These are phyloP conservation scores for Mycena chlorophos DNA, from an alignment of 768 basidiomycete genomes.

Conservation along the genomic window DNA sequence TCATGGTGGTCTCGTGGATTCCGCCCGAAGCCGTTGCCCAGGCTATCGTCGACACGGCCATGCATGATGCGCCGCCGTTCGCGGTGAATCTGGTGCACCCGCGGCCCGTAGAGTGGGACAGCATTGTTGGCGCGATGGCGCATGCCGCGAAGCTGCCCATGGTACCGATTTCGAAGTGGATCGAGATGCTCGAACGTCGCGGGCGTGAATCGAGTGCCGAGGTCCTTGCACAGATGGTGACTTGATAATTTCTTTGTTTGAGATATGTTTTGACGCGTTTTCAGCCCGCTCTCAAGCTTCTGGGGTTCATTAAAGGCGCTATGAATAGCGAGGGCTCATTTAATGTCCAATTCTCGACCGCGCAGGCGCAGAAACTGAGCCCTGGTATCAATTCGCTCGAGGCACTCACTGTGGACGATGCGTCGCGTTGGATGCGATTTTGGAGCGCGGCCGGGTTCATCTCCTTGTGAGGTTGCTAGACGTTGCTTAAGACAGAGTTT, in stretches of 20 bases:
- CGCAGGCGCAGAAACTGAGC: slow-evolving; percentile 2
- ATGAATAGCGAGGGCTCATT: neutral
- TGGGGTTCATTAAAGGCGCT: slow-evolving; percentile 1
- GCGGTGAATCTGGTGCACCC: neutral
- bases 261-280: neutral
- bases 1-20: neutral
- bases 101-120: neutral
- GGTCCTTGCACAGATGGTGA: slow-evolving; percentile 9
- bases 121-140: neutral
- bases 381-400: neutral
- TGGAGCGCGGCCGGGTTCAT: neutral
- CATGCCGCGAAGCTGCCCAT: neutral
- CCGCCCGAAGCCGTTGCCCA: neutral
- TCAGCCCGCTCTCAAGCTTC: slow-evolving; percentile 9
- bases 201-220: neutral
- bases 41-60: neutral
- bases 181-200: neutral
- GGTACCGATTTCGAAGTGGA: slow-evolving; percentile 4
- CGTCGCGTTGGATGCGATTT: slow-evolving; percentile 2
- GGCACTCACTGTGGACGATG: slow-evolving; percentile 1
- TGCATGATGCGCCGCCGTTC: neutral
- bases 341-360: slow-evolving; percentile 1
- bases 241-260: neutral
- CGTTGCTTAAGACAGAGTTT: too few species aligned
- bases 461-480: too few species aligned